Conservation (phyloP, 768 basidiomycete genomes). For the Leccinum uliginosum region DNA sequence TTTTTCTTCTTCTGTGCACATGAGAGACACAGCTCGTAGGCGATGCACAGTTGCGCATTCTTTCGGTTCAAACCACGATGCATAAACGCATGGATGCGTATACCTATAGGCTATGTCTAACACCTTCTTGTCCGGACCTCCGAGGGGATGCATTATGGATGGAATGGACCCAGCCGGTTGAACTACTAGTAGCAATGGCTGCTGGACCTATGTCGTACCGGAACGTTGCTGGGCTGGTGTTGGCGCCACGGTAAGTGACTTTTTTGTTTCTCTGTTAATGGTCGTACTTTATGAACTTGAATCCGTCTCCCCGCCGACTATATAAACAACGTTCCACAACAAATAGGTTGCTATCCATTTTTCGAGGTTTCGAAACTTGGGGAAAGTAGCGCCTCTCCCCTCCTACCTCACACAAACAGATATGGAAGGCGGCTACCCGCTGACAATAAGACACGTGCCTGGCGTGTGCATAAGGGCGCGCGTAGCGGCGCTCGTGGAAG, state of each 20-base stretch:
- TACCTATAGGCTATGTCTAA: constrained; percentile 1
- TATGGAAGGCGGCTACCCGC: too few relatives aligned
- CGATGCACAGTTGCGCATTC: neutral
- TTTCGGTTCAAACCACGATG: constrained; percentile 1
- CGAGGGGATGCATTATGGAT: constrained; percentile 13
- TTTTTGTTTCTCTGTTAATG: neutral
- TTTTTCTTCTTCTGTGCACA: neutral
- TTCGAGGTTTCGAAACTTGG: neutral
- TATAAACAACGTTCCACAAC: neutral
- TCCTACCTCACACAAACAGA: too few relatives aligned
- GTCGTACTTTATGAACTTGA: too few relatives aligned
- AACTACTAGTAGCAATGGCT: neutral
- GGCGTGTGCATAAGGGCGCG: constrained; percentile 2
- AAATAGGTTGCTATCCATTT: neutral
- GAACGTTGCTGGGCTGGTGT: neutral
- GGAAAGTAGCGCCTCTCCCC: too few relatives aligned
- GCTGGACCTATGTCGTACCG: neutral
- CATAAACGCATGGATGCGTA: constrained; percentile 4
- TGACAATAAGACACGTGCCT: neutral
- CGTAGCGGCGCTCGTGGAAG: too few relatives aligned
- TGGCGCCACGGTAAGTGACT: neutral
- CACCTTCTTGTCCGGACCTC: constrained; percentile 13
- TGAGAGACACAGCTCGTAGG: constrained; percentile 5
- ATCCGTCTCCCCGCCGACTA: too few relatives aligned
- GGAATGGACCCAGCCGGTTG: neutral